These are phyloP conservation scores for Oldenlandia corymbosa DNA, from an alignment of 257 asterid species.

Conservation along the genomic window DNA sequence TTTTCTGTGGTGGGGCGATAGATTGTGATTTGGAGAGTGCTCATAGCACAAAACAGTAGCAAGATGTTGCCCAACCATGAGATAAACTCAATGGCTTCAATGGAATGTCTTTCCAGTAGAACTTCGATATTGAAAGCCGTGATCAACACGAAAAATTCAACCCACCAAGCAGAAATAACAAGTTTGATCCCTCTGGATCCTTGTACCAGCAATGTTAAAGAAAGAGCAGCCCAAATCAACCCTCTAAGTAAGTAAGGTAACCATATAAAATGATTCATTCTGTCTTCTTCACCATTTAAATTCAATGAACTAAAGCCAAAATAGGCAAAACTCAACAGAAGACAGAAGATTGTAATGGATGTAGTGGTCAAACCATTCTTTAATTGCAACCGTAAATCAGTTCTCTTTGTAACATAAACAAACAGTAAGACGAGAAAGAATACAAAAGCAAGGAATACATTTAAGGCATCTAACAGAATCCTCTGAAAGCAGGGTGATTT, in stretches of 20 bases:
- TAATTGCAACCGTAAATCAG: conserved; percentile 5
- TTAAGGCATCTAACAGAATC: conserved; percentile 32
- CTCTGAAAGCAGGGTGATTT: conserved; percentile 28
- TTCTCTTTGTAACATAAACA: conserved; percentile 17
- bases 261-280: conserved; percentile 28
- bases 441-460: conserved; percentile 30
- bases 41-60: conserved; percentile 42
- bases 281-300: conserved; percentile 9
- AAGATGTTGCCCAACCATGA: conserved; percentile 42
- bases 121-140: conserved; percentile 36
- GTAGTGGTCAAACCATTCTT: conserved; percentile 28
- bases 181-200: conserved; percentile 36
- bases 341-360: conserved; percentile 32
- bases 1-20: conserved; percentile 14
- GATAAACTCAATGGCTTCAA: conserved; percentile 33
- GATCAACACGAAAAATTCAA: conserved; percentile 29
- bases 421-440: conserved; percentile 28
- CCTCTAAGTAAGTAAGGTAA: conserved; percentile 32
- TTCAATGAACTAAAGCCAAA: conserved; percentile 26
- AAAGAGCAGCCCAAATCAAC: conserved; percentile 43
- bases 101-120: conserved; percentile 14
- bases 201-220: conserved; percentile 41
- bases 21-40: conserved; percentile 15
- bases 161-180: conserved; percentile 55
- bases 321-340: conserved; percentile 36